A percentile compares a stretch with the other conserved stretches of the same genome.
Conservation (phyloP, 371 early-diverging fungal genomes). For the Lichtheimia corymbifera region DNA sequence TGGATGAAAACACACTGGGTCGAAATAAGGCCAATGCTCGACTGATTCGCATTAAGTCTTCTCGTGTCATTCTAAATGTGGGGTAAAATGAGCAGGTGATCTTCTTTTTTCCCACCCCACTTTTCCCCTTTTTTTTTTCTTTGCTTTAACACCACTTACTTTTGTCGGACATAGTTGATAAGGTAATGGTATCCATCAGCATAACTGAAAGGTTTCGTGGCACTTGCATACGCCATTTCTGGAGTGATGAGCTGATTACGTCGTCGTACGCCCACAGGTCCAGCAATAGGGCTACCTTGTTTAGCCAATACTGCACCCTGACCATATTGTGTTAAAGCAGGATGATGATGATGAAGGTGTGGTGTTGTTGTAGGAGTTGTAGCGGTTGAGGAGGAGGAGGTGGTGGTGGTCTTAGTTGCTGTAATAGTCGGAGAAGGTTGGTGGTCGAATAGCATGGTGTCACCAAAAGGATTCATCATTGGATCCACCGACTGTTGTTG, state of each 20-base stretch:
- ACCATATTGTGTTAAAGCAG: too few species aligned
- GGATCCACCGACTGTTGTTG: neutral
- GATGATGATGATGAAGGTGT: neutral
- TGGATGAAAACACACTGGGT: slow-evolving; percentile 87
- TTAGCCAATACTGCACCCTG: too few species aligned
- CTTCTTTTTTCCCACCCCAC: slow-evolving; percentile 17
- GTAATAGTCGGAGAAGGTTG: neutral
- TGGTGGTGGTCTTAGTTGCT: neutral
- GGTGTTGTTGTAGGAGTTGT: neutral
- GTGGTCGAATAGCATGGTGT: neutral
- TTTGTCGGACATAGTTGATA: slow-evolving; percentile 70
- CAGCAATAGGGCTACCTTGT: too few species aligned
- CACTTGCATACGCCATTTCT: slow-evolving; percentile 21
- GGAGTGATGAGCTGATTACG: slow-evolving; percentile 16
- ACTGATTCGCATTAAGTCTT: slow-evolving; percentile 86
- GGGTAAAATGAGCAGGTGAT: neutral
- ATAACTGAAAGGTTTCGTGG: slow-evolving; percentile 75
- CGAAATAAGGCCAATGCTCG: slow-evolving; percentile 88
- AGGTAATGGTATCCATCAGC: slow-evolving; percentile 89
- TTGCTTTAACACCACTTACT: slow-evolving; percentile 34
- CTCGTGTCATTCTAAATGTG: slow-evolving; percentile 75
- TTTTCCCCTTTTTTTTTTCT: neutral
- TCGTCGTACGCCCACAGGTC: neutral
- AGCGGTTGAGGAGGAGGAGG: neutral
- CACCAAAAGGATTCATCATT: neutral